Percentiles rank a stretch among this genome's conserved stretches.
These are phyloP conservation scores for Discostella pseudostelligera DNA, from an alignment of 108 stramenopile genomes.

Conservation along the genomic window DNA sequence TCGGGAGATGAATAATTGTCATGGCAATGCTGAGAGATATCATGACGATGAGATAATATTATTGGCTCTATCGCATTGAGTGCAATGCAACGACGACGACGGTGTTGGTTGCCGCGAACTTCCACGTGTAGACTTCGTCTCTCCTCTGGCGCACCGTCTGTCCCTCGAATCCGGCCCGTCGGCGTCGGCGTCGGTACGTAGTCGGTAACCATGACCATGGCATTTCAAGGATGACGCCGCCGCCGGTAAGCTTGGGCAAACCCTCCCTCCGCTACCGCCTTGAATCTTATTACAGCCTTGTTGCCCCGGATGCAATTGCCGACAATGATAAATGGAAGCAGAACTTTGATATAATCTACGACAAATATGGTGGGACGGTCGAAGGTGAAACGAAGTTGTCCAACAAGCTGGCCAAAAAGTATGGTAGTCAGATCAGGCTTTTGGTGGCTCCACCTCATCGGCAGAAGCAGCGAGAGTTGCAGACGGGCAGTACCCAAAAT, in stretches of 20 bases:
- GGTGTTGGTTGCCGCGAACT: too few relatives aligned
- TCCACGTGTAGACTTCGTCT: too few relatives aligned
- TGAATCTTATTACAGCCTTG: constrained; percentile 80
- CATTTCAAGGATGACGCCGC: constrained; percentile 10
- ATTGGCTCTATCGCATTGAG: too few relatives aligned
- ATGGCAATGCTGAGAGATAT: not conserved
- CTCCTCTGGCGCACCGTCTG: too few relatives aligned
- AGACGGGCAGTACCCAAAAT: not conserved
- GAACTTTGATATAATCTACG: constrained; percentile 73
- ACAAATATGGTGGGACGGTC: constrained; percentile 73
- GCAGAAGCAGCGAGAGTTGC: constrained; percentile 13
- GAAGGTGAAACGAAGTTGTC: constrained; percentile 67
- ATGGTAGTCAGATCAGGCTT: constrained; percentile 63
- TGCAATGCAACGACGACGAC: too few relatives aligned
- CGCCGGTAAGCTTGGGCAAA: constrained; percentile 62
- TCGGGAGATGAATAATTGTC: not conserved
- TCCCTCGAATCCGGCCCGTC: too few relatives aligned
- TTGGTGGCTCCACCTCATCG: constrained; percentile 44
- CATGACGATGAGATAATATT: not conserved
- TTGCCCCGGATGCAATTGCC: constrained; percentile 63
- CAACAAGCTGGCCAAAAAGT: constrained; percentile 74
- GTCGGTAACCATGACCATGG: too few relatives aligned
- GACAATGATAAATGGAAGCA: constrained; percentile 56
- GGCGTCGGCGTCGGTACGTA: too few relatives aligned
- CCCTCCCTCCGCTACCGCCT: constrained; percentile 73